A percentile compares a stretch with the other conserved stretches of the same genome.
phyloP scores from a whole-genome alignment of 2,329 filamentous ascomycete genomes.

The Apiospora hydei region DNA sequence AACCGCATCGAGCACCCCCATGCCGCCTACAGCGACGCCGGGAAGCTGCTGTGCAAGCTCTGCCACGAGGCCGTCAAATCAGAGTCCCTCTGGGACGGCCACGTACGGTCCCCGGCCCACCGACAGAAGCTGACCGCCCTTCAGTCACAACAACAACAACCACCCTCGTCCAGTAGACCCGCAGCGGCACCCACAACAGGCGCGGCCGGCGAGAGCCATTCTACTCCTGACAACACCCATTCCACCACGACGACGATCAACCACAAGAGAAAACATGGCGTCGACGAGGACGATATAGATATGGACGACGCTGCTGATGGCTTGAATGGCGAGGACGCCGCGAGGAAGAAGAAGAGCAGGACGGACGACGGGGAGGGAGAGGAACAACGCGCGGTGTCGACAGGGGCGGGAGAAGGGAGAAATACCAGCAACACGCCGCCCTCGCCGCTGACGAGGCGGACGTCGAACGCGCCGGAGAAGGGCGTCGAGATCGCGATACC shows the following conservation, averaged over 20 bases:
- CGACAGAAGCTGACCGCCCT: constrained; percentile 45
- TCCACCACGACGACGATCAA: constrained; percentile 29
- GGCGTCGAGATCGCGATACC: constrained; percentile 69
- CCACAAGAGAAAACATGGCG: constrained; percentile 40
- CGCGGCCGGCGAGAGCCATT: too few relatives aligned
- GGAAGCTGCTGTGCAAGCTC: constrained; percentile 71
- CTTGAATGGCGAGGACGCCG: constrained; percentile 31
- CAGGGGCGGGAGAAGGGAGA: constrained; percentile 29
- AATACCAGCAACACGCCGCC: neutral
- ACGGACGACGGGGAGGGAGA: constrained; percentile 28
- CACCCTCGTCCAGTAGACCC: constrained; percentile 27
- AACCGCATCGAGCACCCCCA: constrained; percentile 76
- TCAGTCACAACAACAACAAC: constrained; percentile 24
- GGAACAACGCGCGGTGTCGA: constrained; percentile 24
- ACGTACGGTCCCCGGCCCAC: constrained; percentile 60
- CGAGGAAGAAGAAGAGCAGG: constrained; percentile 43
- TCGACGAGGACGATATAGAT: constrained; percentile 35
- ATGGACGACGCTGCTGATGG: constrained; percentile 41
- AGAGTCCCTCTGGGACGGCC: constrained; percentile 72
- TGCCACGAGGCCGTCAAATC: constrained; percentile 71
- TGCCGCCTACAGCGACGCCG: constrained; percentile 71
- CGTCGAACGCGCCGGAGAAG: constrained; percentile 60
- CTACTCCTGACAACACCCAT: constrained; percentile 31
- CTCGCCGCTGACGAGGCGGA: constrained; percentile 35
- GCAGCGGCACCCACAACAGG: constrained; percentile 42